Evolutionary conservation across 352 stramenopile genomes (phyloP), one percentile per base, ranked within the genome.

Genomic region (Globisporangium uncinulatum): DNA sequence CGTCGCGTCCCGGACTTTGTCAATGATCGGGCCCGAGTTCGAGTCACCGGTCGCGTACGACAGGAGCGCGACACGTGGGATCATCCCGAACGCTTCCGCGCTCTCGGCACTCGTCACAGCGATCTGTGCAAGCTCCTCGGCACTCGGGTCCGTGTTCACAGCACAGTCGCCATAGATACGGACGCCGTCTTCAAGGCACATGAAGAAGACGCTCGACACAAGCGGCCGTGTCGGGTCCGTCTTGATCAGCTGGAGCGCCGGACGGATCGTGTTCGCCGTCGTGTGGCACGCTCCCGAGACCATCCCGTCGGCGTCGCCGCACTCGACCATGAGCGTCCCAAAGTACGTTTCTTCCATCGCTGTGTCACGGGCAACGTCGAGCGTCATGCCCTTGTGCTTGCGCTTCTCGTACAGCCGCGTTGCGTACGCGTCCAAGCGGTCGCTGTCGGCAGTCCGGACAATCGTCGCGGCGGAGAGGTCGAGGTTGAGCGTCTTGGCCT

Each of bases 201-300:
- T 95, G 75, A 95, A 95, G 58, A 95, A 94, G 49, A 92, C 62
- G 41, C 81, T 93, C 42, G 83, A 94, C 9, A 94, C 82, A 24
- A 93, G 71, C 5, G 77, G 79, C 20, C 77, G 73, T 46, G 79
- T 79, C 1, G 70, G 74, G 4, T 66, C 55, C 31, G 81, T 93
- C 78, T 96, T 96, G 68, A 96, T 93, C 6, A 96, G 66, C 70
- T 96, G 87, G 13, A 95, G 69, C 45, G 85, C 87, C 15, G 87
- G 87, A 9, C 87, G 83, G 51, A 96, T 88, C n/a, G 87, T 96
- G 73, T 94, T 89, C 51, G 84, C 83, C 3, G 83, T 95, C 10
- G 80, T 91, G 69, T 96, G 84, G 61, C 73, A 87, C 1, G 79
- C 87, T 34, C 87, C 86, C 2, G 79, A 92, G 24, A 96, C 86